Evolutionary conservation across 805 yeast genomes (phyloP), one percentile per base, ranked within the genome.

Genomic region (Candida oleophila): DNA sequence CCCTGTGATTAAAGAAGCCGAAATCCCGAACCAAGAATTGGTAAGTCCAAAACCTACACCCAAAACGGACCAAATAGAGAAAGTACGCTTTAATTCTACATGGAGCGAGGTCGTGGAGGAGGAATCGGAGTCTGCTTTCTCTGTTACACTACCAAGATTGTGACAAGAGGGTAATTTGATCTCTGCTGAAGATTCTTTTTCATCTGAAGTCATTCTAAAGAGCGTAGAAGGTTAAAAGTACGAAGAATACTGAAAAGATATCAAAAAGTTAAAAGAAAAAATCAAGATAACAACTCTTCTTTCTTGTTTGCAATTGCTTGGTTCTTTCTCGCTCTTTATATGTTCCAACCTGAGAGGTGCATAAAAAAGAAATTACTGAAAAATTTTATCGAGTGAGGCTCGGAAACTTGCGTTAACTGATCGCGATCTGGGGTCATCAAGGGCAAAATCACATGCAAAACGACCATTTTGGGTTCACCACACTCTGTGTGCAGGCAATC

Each of bases 11-110:
- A 71, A 61, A 28, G 73, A 63, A 3, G 74, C 69, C 14, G 69
- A 62, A 42, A 71, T 68, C 14, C 76, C 76, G 39, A 68, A 63
- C 75, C 75, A 71, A 21, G 72, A 66, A 62, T 71, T 69, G 42
- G 75, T 70, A 47, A 71, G 59, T 14, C 71, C 71, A 54, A 71
- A 71, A 8, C 75, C 74, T 49, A 71, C 64, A 12, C 69, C 70
- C 14, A 70, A 60, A 25, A 71, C 62, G 2, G 73, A 67, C 61
- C 66, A 70, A 21, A 68, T 63, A 1, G 71, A 65, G 44, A 71
- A 71, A 21, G 68, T 68, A 51, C 74, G 59, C 40, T 55, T 53
- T 41, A 55, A 45, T 11, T 21, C 21, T 4, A 16, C 21, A 20
- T 12, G 14, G 12, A 18, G 14, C 11, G 43, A 28, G n/a, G 43